Conservation (phyloP, 1,284 basidiomycete species). For the Naganishia cerealis region DNA sequence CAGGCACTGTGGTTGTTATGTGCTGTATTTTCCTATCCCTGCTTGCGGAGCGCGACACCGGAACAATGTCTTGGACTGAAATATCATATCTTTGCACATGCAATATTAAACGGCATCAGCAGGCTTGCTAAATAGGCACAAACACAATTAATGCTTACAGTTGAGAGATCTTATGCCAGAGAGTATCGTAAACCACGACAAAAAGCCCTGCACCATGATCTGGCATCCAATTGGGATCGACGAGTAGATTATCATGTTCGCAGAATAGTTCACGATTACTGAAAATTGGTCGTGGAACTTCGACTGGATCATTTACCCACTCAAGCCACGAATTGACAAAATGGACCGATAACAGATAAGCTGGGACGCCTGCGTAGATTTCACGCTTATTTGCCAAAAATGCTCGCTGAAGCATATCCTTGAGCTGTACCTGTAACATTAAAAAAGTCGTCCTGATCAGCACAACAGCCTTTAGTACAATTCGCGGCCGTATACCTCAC, state of each 20-base stretch:
- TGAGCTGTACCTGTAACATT: slow-evolving; percentile 1
- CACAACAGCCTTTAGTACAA: neutral
- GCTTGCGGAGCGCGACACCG: neutral
- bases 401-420: neutral
- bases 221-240: slow-evolving; percentile 30
- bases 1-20: neutral
- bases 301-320: slow-evolving; percentile 22
- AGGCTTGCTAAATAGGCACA: neutral
- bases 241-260: slow-evolving; percentile 17
- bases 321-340: slow-evolving; percentile 28
- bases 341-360: slow-evolving; percentile 21
- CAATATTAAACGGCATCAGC: neutral
- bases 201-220: slow-evolving; percentile 19
- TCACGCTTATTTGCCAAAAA: slow-evolving; percentile 13
- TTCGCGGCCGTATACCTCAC: neutral
- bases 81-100: slow-evolving; percentile 21
- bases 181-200: neutral
- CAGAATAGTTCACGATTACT: slow-evolving; percentile 24
- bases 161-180: slow-evolving; percentile 14
- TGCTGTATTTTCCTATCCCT: neutral
- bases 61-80: neutral
- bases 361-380: slow-evolving; percentile 19
- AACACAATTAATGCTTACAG: slow-evolving; percentile 7
- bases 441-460: neutral
- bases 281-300: slow-evolving; percentile 21